A percentile compares a stretch with the other conserved stretches of the same genome.
Evolutionary conservation across 768 basidiomycete species (phyloP).

Genomic region (Coprinopsis cinerea): DNA sequence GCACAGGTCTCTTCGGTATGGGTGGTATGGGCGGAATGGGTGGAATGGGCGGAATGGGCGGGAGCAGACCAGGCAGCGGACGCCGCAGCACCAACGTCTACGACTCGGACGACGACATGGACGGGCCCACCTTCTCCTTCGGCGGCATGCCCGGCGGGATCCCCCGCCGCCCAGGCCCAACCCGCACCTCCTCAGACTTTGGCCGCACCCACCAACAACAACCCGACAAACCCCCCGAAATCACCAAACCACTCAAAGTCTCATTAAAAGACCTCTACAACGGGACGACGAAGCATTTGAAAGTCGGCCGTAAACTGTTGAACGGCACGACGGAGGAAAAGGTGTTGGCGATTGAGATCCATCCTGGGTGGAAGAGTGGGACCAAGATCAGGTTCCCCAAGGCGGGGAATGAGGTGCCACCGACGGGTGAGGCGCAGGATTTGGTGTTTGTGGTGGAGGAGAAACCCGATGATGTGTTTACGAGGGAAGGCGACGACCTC

Average conservation of each 20-base stretch:
- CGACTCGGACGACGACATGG: slow-evolving; percentile 47
- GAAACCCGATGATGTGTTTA: slow-evolving; percentile 76
- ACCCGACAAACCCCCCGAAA: slow-evolving; percentile 44
- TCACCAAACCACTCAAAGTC: slow-evolving; percentile 78
- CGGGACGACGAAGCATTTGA: slow-evolving; percentile 84
- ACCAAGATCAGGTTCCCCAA: slow-evolving; percentile 89
- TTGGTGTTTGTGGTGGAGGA: slow-evolving; percentile 98
- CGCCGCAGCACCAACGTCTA: slow-evolving; percentile 21
- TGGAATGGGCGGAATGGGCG: slow-evolving; percentile 31
- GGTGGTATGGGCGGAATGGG: slow-evolving; percentile 34
- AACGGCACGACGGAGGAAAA: slow-evolving; percentile 79
- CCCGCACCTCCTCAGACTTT: slow-evolving; percentile 19
- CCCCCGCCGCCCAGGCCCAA: slow-evolving; percentile 25
- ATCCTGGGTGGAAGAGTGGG: slow-evolving; percentile 94
- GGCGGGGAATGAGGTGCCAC: slow-evolving; percentile 73
- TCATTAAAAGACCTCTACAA: slow-evolving; percentile 81
- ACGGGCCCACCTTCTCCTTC: slow-evolving; percentile 26
- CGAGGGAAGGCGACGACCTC: slow-evolving; percentile 79
- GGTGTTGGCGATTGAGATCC: slow-evolving; percentile 72
- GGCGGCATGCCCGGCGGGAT: slow-evolving; percentile 48
- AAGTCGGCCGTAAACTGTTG: slow-evolving; percentile 71
- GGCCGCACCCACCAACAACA: too few species aligned
- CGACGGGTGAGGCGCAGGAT: slow-evolving; percentile 67
- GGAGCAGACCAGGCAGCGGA: slow-evolving; percentile 23
- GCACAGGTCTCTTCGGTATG: slow-evolving; percentile 22